Evolutionary conservation across 1,284 basidiomycete genomes (phyloP), one percentile per base, ranked within the genome.

Genomic region (Agroathelia rolfsii): DNA sequence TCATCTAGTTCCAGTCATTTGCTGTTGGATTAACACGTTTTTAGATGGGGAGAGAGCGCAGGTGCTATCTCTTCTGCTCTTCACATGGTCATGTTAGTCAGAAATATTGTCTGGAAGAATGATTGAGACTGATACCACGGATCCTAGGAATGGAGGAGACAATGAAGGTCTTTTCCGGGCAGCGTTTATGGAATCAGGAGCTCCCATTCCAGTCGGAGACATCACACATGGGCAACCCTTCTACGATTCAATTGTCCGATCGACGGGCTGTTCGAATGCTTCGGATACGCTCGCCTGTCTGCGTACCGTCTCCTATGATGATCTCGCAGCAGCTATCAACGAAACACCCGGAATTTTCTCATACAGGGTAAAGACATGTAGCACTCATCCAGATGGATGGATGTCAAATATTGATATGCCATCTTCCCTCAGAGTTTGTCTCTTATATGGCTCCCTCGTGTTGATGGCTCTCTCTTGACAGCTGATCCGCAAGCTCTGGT

Each of bases 381-480:
- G n/a, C n/a, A n/a, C n/a, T n/a, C n/a, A 14, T 11, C 9, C 6
- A 13, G 18, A 19, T 18, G 10, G 20, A 13, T 28, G 14, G 15
- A 11, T 13, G 15, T 3, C 9, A 2, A 5, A 6, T 16, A 9
- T 24, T 15, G 11, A 6, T 15, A 21, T 12, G 24, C 22, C 11
- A 21, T 5, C 8, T 36, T 8, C 6, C 28, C 5, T 8, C 25
- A 41, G 37, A 36, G 34, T 13, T 35, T 67, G 24, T 47, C 44
- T 28, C 43, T 64, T 10, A 58, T 63, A 0, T 74, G 65, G 65
- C 39, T 61, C 12, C 72, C 69, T 24, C 56, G 66, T 4, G 61
- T 61, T 6, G 72, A 75, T 39, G 72, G 72, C 1, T 51, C 55
- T 0, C 65, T 72, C 47, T 41, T 75, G 22, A 59, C 56, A 0